These are phyloP conservation scores for Globisporangium echinulatum DNA, from an alignment of 352 stramenopile genomes.

Conservation along the genomic window DNA sequence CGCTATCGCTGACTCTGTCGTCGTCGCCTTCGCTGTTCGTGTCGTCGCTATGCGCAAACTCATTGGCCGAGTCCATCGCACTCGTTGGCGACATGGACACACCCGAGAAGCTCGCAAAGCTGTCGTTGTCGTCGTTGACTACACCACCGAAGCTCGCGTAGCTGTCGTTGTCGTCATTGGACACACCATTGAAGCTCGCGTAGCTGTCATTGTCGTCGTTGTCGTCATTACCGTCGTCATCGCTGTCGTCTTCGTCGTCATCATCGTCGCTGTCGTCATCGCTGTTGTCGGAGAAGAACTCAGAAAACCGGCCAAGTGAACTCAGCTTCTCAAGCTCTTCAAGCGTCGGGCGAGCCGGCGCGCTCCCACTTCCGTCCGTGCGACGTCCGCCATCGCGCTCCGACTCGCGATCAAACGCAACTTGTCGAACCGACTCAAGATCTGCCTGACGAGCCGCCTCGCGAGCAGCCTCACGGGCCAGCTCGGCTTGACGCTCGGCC, in stretches of 20 bases:
- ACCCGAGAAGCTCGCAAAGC: neutral
- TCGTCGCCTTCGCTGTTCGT: slow-evolving; percentile 10
- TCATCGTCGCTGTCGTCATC: slow-evolving; percentile 10
- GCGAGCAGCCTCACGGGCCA: neutral
- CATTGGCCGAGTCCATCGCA: neutral
- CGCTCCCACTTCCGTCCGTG: neutral
- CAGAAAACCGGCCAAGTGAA: slow-evolving; percentile 10
- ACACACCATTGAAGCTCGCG: neutral
- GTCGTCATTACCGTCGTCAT: slow-evolving; percentile 1
- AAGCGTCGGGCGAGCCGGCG: slow-evolving; percentile 9
- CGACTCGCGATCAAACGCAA: neutral
- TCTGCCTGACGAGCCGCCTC: no score
- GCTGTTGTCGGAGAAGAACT: slow-evolving; percentile 10
- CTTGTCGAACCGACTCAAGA: neutral
- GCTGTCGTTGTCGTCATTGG: neutral
- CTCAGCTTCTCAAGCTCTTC: slow-evolving; percentile 16
- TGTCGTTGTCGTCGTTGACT: neutral
- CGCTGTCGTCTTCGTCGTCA: neutral
- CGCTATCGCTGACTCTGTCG: neutral
- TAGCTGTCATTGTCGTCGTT: no score
- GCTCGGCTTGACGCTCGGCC: neutral
- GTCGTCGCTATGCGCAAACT: neutral
- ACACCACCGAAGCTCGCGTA: neutral
- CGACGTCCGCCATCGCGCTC: neutral
- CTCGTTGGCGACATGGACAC: neutral